Evolutionary conservation across 1,284 basidiomycete species (phyloP), one percentile per base, ranked within the genome.

Genomic region (Sporisorium scitamineum): DNA sequence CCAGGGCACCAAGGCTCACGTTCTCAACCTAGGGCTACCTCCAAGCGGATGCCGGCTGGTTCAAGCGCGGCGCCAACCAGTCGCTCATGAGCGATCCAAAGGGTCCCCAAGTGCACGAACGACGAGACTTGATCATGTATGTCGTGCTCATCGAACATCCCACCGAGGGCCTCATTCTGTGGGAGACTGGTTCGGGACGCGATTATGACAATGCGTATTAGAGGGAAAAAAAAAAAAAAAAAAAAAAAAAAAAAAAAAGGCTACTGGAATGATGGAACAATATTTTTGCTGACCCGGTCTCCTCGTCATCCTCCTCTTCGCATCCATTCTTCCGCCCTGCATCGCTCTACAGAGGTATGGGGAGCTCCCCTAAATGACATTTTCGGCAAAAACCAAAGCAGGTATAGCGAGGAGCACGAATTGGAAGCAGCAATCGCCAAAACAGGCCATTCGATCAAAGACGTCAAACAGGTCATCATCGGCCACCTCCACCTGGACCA

Each of bases 111-210:
- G 59, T 68, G 22, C 76, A 54, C 1, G 78, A 79, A 47, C 61
- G 80, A 14, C 42, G 80, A 2, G 79, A 81, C 20, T 50, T 81
- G 10, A 70, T 79, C 60, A 71, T 79, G 70, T 81, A 80, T 44
- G 52, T 69, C 3, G 77, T 80, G 14, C 68, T 84, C 27, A 85
- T 84, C 65, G 82, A 81, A 24, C 81, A 83, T 61, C 83, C 83
- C 13, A 61, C 70, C 42, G 83, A 80, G 42, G 83, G 83, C 7
- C 56, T 84, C 8, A 82, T 84, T 29, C 65, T 85, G 2, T 84
- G 77, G 78, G 83, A 84, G 67, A 80, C 79, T 2, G 83, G 83
- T 10, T 78, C 65, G n/a, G 80, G 82, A 29, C 76, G 75, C 37
- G 77, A 80, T 29, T 79, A 77, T 37, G 48, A 48, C 47, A 48